A percentile compares a stretch with the other conserved stretches of the same genome.
phyloP scores from a whole-genome alignment of 257 asterid genomes.

The Solanum neorickii region DNA sequence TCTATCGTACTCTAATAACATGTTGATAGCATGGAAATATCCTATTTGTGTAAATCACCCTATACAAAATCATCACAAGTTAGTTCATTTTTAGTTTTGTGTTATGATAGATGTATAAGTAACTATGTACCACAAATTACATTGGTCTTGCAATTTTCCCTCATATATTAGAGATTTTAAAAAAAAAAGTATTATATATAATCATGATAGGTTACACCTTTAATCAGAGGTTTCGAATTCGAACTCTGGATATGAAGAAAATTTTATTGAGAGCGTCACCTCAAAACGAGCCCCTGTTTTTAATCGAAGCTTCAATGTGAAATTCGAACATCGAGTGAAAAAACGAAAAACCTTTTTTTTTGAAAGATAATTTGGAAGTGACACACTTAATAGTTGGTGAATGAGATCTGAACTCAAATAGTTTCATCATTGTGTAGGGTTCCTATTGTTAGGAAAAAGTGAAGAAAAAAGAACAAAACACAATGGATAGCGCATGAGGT shows the following conservation, averaged over 20 bases:
- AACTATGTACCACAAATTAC: neutral
- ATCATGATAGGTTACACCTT: neutral
- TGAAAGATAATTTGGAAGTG: neutral
- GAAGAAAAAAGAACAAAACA: neutral
- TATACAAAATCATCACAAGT: neutral
- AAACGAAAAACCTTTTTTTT: neutral
- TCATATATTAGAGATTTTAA: neutral
- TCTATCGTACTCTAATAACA: neutral
- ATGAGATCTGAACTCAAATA: neutral
- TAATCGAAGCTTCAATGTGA: fast-evolving
- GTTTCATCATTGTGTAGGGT: neutral
- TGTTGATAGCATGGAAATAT: neutral
- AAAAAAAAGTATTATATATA: neutral
- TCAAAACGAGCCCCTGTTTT: fast-evolving
- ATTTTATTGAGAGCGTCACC: too few relatives aligned
- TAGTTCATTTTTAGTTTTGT: neutral
- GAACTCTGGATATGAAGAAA: too few relatives aligned
- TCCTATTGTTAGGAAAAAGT: neutral
- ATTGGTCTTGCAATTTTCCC: neutral
- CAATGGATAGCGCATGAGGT: neutral
- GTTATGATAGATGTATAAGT: neutral
- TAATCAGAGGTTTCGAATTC: too few relatives aligned
- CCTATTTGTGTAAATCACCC: neutral
- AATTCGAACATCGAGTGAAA: too few relatives aligned
- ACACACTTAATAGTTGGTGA: neutral